phyloP scores from a whole-genome alignment of 2,329 filamentous ascomycete genomes.

The Celoporthe dispersa region DNA sequence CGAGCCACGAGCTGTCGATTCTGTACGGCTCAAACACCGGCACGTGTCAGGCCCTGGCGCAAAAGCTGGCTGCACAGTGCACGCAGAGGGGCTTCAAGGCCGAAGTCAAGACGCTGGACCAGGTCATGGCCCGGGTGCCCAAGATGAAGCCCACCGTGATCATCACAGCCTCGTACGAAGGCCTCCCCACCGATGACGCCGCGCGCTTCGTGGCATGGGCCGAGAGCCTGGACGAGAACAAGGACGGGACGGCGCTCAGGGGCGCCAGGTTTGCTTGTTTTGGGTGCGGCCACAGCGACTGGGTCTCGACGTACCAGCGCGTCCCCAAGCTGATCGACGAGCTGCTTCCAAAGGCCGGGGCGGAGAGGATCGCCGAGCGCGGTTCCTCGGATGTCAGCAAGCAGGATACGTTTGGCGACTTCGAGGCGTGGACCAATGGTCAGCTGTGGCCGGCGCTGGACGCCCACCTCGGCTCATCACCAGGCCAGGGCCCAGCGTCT shows the following conservation, averaged over 20 bases:
- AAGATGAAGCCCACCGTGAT: constrained; percentile 66
- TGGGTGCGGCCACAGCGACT: constrained; percentile 63
- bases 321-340: constrained; percentile 67
- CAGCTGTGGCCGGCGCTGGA: constrained; percentile 55
- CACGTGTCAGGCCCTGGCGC: constrained; percentile 73
- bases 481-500: not conserved
- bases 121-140: constrained; percentile 63
- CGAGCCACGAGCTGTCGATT: constrained; percentile 54
- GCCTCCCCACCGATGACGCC: constrained; percentile 74
- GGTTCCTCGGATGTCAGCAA: constrained; percentile 60
- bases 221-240: constrained; percentile 50
- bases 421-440: constrained; percentile 70
- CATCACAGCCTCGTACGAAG: constrained; percentile 75
- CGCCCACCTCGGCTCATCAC: not conserved
- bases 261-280: constrained; percentile 70
- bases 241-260: constrained; percentile 53
- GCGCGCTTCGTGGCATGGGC: constrained; percentile 71
- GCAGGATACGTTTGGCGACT: constrained; percentile 69
- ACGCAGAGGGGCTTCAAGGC: constrained; percentile 63
- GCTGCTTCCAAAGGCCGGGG: constrained; percentile 54
- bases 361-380: constrained; percentile 36
- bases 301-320: constrained; percentile 67
- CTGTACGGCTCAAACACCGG: constrained; percentile 77
- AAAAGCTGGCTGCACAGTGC: constrained; percentile 65
- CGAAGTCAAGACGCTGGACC: constrained; percentile 60